These are phyloP conservation scores for Microbotryum violaceum DNA, from an alignment of 1,284 basidiomycete species.

Conservation along the genomic window DNA sequence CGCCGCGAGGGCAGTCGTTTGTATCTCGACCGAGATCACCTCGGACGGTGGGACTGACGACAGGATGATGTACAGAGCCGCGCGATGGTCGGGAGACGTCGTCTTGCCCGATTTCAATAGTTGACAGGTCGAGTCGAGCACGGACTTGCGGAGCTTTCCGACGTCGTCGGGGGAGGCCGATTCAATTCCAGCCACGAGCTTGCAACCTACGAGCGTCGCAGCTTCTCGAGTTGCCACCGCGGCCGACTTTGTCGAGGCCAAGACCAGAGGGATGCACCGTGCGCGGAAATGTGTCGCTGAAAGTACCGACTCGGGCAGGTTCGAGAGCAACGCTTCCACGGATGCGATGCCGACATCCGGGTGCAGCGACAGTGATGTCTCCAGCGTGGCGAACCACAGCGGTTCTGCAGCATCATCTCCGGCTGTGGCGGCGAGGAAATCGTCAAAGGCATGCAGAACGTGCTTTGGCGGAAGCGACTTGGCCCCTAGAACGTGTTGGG, in stretches of 20 bases:
- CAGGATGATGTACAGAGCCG: constrained; percentile 70
- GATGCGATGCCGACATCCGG: constrained; percentile 57
- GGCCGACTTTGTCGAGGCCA: constrained; percentile 69
- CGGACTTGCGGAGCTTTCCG: constrained; percentile 37
- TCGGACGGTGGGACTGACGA: constrained; percentile 50
- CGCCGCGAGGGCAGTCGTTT: constrained; percentile 48
- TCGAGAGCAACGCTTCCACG: neutral
- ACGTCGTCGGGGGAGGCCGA: constrained; percentile 8
- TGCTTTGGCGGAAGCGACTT: constrained; percentile 31
- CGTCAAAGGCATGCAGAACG: constrained; percentile 38
- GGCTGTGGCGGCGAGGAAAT: constrained; percentile 54
- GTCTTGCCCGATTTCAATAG: constrained; percentile 76
- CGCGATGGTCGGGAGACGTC: constrained; percentile 74
- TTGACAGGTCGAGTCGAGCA: constrained; percentile 58
- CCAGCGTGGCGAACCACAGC: constrained; percentile 56
- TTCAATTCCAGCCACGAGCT: constrained; percentile 35
- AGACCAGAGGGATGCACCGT: constrained; percentile 55
- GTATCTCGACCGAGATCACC: constrained; percentile 46
- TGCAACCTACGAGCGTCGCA: constrained; percentile 55
- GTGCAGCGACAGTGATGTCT: constrained; percentile 64
- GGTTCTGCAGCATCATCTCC: constrained; percentile 49
- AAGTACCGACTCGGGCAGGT: neutral
- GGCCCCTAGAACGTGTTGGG: constrained; percentile 23
- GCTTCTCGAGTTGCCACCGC: constrained; percentile 58
- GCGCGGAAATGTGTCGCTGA: constrained; percentile 45